phyloP scores from a whole-genome alignment of 495 filamentous ascomycete species.

The Podospora didyma region DNA sequence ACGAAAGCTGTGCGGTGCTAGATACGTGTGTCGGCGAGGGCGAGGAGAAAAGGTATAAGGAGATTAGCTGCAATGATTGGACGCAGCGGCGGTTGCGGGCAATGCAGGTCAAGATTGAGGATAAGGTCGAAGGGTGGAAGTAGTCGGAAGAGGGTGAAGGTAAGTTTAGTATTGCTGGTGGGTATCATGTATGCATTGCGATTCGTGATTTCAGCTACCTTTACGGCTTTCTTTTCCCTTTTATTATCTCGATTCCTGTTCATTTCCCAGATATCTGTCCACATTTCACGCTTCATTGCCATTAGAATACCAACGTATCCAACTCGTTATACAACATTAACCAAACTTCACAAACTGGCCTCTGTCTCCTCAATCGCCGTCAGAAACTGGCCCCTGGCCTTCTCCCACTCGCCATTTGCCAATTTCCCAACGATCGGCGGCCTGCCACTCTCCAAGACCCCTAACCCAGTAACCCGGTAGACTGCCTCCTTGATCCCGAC shows the following conservation, averaged over 20 bases:
- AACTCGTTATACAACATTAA: too few species aligned
- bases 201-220: too few species aligned
- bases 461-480: constrained; percentile 49
- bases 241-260: too few species aligned
- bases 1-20: constrained; percentile 46
- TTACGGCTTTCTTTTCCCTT: too few species aligned
- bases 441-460: constrained; percentile 51
- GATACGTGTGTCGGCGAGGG: constrained; percentile 48
- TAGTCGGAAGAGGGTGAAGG: not conserved
- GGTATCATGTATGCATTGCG: too few species aligned
- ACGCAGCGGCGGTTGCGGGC: constrained; percentile 21
- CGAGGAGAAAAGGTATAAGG: constrained; percentile 51
- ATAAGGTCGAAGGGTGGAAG: not conserved
- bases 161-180: too few species aligned
- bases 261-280: too few species aligned
- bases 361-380: constrained; percentile 21
- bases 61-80: constrained; percentile 53
- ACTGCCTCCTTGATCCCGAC: constrained; percentile 62
- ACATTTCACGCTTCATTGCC: too few species aligned
- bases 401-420: constrained; percentile 40
- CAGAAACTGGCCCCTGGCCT: constrained; percentile 19
- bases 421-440: constrained; percentile 51
- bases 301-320: too few species aligned
- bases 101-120: constrained; percentile 17
- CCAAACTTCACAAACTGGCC: not conserved